phyloP scores from a whole-genome alignment of 345 rosid species.

The Citrus trifoliata region DNA sequence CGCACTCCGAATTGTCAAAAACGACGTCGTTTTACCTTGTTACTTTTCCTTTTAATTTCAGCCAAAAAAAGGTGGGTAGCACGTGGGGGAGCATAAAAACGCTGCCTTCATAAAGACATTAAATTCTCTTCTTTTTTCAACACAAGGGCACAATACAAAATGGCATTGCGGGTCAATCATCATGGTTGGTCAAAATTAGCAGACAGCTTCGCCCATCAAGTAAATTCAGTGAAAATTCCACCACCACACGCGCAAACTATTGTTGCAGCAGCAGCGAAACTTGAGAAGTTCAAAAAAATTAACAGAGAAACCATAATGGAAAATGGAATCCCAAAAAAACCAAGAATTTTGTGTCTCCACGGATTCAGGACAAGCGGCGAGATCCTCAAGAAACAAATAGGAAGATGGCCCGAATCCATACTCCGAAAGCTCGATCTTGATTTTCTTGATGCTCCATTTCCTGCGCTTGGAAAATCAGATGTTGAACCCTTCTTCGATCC shows the following conservation, averaged over 20 bases:
- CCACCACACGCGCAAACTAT: not conserved
- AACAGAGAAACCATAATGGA: slow-evolving; percentile 11
- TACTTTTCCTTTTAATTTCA: too few species aligned
- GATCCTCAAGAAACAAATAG: slow-evolving; percentile 36
- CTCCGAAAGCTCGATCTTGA: slow-evolving; percentile 39
- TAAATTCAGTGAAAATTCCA: not conserved
- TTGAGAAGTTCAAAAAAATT: not conserved
- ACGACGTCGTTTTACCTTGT: too few species aligned
- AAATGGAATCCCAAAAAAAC: slow-evolving; percentile 27
- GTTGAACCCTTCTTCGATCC: slow-evolving; percentile 50
- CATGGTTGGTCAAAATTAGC: not conserved
- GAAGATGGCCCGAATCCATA: slow-evolving; percentile 39
- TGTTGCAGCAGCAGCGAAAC: not conserved
- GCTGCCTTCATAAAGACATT: too few species aligned
- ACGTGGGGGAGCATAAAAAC: too few species aligned
- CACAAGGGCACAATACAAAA: not conserved
- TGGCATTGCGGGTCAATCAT: not conserved
- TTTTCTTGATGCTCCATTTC: slow-evolving; percentile 48
- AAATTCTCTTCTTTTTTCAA: too few species aligned
- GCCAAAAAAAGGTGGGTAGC: accelerated
- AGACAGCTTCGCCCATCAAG: not conserved
- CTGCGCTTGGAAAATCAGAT: slow-evolving; percentile 32
- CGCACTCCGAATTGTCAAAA: too few species aligned
- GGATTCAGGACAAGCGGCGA: slow-evolving; percentile 50
- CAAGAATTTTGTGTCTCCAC: slow-evolving; percentile 50